A percentile compares a stretch with the other conserved stretches of the same genome.
These are phyloP conservation scores for Pseudogymnoascus sp. DNA, from an alignment of 2,329 filamentous ascomycete genomes.

Conservation along the genomic window DNA sequence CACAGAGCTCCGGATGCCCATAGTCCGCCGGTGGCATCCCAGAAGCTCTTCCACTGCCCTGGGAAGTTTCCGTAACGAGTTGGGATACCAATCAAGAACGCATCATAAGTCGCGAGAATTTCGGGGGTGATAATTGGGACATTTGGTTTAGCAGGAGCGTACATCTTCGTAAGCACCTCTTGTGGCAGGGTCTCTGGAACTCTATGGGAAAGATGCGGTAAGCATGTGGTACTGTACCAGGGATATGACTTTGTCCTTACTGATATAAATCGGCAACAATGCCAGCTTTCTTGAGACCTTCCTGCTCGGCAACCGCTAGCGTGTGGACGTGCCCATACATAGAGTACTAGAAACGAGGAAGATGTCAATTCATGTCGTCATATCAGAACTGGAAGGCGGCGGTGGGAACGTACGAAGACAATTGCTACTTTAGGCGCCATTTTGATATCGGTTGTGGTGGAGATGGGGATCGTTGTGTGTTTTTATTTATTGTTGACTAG, in stretches of 20 bases:
- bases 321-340: conserved; percentile 86
- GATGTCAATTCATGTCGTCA: not conserved
- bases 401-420: conserved; percentile 60
- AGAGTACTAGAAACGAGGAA: conserved; percentile 57
- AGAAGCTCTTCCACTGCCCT: conserved; percentile 88
- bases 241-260: conserved; percentile 36
- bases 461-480: not conserved
- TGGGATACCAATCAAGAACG: conserved; percentile 85
- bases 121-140: conserved; percentile 54
- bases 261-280: conserved; percentile 77
- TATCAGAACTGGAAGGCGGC: conserved; percentile 8
- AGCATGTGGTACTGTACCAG: conserved; percentile 11
- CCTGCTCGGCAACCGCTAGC: conserved; percentile 83
- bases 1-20: conserved; percentile 70
- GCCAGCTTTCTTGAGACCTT: conserved; percentile 80
- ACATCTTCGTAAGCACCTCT: conserved; percentile 83
- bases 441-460: not conserved
- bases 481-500: not conserved
- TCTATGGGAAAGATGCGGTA: conserved; percentile 32
- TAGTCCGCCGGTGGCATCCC: conserved; percentile 77
- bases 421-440: conserved; percentile 72
- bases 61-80: conserved; percentile 97
- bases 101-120: conserved; percentile 70
- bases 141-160: conserved; percentile 70
- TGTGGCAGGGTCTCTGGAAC: conserved; percentile 77